phyloP scores from a whole-genome alignment of 2,329 filamentous ascomycete genomes.

The Fusarium keratoplasticum region DNA sequence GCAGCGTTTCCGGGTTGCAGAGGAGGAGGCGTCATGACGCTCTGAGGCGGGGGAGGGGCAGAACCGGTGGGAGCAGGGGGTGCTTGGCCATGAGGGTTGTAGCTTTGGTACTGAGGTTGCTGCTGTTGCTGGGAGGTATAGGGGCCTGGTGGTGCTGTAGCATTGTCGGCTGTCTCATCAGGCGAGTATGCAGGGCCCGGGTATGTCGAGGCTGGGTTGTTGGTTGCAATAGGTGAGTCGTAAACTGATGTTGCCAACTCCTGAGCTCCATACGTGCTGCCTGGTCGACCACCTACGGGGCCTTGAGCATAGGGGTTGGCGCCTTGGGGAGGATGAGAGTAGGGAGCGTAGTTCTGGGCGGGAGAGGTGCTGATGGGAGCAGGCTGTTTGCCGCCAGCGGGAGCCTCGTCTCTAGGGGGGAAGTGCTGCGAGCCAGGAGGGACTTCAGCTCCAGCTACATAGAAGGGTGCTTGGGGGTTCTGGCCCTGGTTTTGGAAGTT shows the following conservation, averaged over 20 bases:
- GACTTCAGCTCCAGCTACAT: slow-evolving; percentile 70
- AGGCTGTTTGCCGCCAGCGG: slow-evolving; percentile 61
- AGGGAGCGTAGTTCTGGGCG: slow-evolving; percentile 57
- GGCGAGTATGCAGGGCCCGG: slow-evolving; percentile 61
- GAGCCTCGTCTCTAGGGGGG: slow-evolving; percentile 64
- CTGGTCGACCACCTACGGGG: slow-evolving; percentile 63
- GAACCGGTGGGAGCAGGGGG: slow-evolving; percentile 56
- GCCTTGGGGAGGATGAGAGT: slow-evolving; percentile 52
- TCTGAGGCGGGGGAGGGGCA: slow-evolving; percentile 45
- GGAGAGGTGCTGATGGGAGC: slow-evolving; percentile 65
- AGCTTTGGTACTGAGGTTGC: slow-evolving; percentile 56
- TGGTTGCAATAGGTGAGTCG: slow-evolving; percentile 75
- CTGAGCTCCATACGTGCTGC: slow-evolving; percentile 79
- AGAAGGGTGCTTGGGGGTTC: slow-evolving; percentile 70
- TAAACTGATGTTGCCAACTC: slow-evolving; percentile 83
- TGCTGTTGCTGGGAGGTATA: slow-evolving; percentile 49
- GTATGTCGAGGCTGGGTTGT: slow-evolving; percentile 60
- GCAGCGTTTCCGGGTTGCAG: slow-evolving; percentile 58
- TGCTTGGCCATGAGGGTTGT: slow-evolving; percentile 52
- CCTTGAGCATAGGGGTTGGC: slow-evolving; percentile 57
- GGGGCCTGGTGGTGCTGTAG: slow-evolving; percentile 45
- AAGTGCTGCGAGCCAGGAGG: slow-evolving; percentile 61
- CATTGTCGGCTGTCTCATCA: slow-evolving; percentile 54
- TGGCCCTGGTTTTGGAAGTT: slow-evolving; percentile 66
- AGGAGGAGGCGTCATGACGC: slow-evolving; percentile 55